These are phyloP conservation scores for Candida succiphila DNA, from an alignment of 805 yeast genomes.

Conservation along the genomic window DNA sequence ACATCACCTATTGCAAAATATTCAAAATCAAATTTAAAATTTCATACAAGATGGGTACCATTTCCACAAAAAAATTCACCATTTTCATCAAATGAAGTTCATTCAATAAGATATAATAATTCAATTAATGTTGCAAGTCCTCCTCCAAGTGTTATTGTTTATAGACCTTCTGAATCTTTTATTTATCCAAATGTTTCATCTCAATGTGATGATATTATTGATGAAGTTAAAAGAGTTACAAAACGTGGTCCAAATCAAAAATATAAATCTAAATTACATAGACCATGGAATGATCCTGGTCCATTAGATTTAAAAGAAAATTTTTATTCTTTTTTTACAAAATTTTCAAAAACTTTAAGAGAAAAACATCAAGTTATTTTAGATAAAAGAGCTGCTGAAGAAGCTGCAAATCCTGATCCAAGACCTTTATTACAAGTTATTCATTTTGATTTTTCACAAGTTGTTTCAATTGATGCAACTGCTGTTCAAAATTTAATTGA, in stretches of 20 bases:
- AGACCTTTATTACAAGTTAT: constrained; percentile 64
- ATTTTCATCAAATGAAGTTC: constrained; percentile 13
- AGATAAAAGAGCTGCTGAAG: constrained; percentile 10
- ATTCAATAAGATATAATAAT: constrained; percentile 36
- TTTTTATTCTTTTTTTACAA: neutral
- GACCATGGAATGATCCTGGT: constrained; percentile 92
- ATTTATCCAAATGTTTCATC: constrained; percentile 73
- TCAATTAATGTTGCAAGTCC: constrained; percentile 58
- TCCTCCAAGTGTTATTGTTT: constrained; percentile 86
- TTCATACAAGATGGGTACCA: constrained; percentile 66
- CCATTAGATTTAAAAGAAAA: constrained; percentile 30
- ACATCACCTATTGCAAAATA: neutral
- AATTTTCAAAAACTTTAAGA: constrained; percentile 1
- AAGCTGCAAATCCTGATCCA: constrained; percentile 27
- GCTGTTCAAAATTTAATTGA: constrained; percentile 74
- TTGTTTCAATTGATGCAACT: constrained; percentile 69
- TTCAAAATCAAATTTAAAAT: constrained; percentile 20
- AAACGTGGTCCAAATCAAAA: constrained; percentile 44
- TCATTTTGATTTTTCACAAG: constrained; percentile 75
- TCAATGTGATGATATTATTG: constrained; percentile 61
- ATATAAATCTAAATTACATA: constrained; percentile 37
- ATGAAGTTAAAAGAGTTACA: constrained; percentile 53
- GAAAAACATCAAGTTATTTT: constrained; percentile 6
- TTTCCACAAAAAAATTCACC: constrained; percentile 23
- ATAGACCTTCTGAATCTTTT: constrained; percentile 72